phyloP scores from a whole-genome alignment of 2,329 filamentous ascomycete species.

The Sporothrix humicola region DNA sequence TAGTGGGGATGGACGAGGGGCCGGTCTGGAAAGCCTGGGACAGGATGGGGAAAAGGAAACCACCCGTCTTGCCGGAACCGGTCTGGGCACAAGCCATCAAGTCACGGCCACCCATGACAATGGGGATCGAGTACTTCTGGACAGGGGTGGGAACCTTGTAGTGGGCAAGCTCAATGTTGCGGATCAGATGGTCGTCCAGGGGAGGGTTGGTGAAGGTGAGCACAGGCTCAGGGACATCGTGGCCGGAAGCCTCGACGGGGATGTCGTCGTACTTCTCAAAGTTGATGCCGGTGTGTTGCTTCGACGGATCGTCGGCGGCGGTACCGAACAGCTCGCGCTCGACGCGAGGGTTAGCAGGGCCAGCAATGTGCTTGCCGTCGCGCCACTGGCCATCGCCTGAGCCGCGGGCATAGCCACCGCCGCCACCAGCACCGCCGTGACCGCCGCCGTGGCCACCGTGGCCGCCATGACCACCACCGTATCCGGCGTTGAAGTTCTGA shows the following conservation, averaged over 20 bases:
- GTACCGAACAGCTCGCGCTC: conserved; percentile 96
- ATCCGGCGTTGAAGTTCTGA: conserved; percentile 64
- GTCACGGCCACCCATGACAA: conserved; percentile 96
- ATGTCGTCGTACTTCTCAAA: conserved; percentile 99
- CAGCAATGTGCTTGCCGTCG: conserved; percentile 94
- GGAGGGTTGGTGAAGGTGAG: conserved; percentile 91
- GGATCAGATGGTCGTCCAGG: conserved; percentile 88
- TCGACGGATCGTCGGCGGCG: conserved; percentile 84
- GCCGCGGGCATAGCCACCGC: conserved; percentile 67
- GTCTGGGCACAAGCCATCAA: conserved; percentile 99
- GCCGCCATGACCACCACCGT: conserved; percentile 53
- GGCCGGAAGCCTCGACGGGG: conserved; percentile 93
- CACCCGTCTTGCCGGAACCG: conserved; percentile 99
- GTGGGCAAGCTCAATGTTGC: conserved; percentile 90
- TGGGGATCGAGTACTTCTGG: conserved; percentile 99
- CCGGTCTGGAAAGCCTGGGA: conserved; percentile 96
- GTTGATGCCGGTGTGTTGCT: conserved; percentile 99
- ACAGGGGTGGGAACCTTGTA: conserved; percentile 97
- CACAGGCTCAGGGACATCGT: conserved; percentile 90
- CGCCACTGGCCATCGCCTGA: conserved; percentile 96
- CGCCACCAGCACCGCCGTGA: conserved; percentile 42
- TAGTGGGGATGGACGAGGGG: conserved; percentile 71
- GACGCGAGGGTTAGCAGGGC: conserved; percentile 82
- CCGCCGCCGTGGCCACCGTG: conserved; percentile 47
- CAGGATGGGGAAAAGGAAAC: conserved; percentile 98